Conservation (phyloP, 1,284 basidiomycete genomes). For the Cystobasidium slooffiae region DNA sequence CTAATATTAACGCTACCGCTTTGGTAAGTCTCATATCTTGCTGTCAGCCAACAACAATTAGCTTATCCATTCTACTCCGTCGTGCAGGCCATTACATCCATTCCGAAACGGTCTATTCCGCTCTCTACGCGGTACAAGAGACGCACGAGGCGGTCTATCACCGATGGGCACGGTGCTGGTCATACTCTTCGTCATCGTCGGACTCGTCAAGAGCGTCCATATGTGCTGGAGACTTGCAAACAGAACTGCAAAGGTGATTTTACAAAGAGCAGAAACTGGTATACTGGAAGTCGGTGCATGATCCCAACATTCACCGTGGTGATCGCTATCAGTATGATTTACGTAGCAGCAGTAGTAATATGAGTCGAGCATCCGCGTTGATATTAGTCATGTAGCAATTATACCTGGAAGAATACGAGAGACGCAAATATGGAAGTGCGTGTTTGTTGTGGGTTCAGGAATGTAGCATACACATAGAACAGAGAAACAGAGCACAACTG, state of each 20-base stretch:
- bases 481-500: background rate
- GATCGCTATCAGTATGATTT: background rate
- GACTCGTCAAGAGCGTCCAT: slow-evolving; percentile 37
- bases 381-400: too few species aligned
- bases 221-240: slow-evolving; percentile 37
- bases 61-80: too few species aligned
- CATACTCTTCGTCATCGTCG: slow-evolving; percentile 38
- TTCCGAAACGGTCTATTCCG: slow-evolving; percentile 36
- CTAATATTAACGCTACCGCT: slow-evolving; percentile 36
- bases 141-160: slow-evolving; percentile 17
- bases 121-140: slow-evolving; percentile 25
- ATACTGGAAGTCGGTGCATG: slow-evolving; percentile 34
- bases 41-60: background rate
- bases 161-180: slow-evolving; percentile 35
- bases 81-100: slow-evolving; percentile 43
- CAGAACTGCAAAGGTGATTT: slow-evolving; percentile 25
- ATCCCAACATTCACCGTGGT: background rate
- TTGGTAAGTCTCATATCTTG: slow-evolving; percentile 15
- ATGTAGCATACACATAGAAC: background rate
- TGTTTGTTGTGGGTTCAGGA: background rate
- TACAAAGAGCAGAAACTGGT: slow-evolving; percentile 31
- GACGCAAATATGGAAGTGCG: too few species aligned
- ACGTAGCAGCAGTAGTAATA: background rate
- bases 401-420: too few species aligned
- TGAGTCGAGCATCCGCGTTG: too few species aligned